Percentiles rank a stretch among this genome's conserved stretches.
phyloP scores from a whole-genome alignment of 2,329 filamentous ascomycete species.

The Hypoxylon sp. region DNA sequence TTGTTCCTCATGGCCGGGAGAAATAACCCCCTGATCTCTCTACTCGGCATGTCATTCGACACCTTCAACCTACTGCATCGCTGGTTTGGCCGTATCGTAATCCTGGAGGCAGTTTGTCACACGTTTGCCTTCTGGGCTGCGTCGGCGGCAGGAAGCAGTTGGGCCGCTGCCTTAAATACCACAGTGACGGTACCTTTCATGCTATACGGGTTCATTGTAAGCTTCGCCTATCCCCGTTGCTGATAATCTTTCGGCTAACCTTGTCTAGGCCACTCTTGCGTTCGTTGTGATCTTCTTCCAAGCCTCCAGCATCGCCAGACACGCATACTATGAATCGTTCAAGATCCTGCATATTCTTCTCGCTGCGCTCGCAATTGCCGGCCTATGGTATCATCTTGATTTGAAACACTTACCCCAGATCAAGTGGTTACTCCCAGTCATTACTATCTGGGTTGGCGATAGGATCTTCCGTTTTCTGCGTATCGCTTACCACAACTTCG shows the following conservation, averaged over 20 bases:
- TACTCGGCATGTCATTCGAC: slow-evolving; percentile 83
- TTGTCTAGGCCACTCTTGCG: slow-evolving; percentile 67
- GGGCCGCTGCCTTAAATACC: slow-evolving; percentile 60
- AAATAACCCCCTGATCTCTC: slow-evolving; percentile 82
- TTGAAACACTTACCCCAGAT: slow-evolving; percentile 69
- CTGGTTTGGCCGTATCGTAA: slow-evolving; percentile 83
- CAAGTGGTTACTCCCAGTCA: slow-evolving; percentile 71
- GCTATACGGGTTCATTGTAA: slow-evolving; percentile 74
- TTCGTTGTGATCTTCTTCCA: slow-evolving; percentile 76
- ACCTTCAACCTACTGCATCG: slow-evolving; percentile 86
- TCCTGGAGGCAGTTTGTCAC: slow-evolving; percentile 78
- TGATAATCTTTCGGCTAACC: slow-evolving; percentile 27
- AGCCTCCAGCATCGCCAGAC: slow-evolving; percentile 78
- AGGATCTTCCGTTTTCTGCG: slow-evolving; percentile 71
- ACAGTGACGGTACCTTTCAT: slow-evolving; percentile 63
- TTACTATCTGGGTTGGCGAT: slow-evolving; percentile 78
- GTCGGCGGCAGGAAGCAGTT: slow-evolving; percentile 61
- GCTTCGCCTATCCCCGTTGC: slow-evolving; percentile 50
- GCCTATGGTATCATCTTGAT: slow-evolving; percentile 76
- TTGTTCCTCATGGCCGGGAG: slow-evolving; percentile 81
- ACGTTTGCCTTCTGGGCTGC: slow-evolving; percentile 71
- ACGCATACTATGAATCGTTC: slow-evolving; percentile 86
- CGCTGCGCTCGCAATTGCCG: slow-evolving; percentile 72
- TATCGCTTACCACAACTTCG: slow-evolving; percentile 76
- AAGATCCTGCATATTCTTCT: slow-evolving; percentile 78